Evolutionary conservation across 495 filamentous ascomycete genomes (phyloP), one percentile per base, ranked within the genome.

Genomic region (Aspergillus egyptiacus): DNA sequence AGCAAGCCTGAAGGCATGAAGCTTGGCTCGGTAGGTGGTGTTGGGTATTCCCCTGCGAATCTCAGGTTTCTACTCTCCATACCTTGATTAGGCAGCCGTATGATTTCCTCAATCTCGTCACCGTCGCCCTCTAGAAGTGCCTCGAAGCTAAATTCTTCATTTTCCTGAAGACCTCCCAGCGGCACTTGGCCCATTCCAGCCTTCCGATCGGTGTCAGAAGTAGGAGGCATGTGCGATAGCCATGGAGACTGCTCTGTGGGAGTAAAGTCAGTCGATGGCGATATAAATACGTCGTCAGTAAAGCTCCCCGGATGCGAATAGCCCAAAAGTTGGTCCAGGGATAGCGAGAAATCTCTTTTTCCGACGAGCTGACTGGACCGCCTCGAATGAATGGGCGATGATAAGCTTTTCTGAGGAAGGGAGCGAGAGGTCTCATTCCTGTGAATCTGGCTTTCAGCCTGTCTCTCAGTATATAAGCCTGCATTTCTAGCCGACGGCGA

Each of bases 51-150:
- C 28, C 8, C 54, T 1, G 57, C 27, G 22, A 66, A 38, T 11
- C n/a, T 37, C 14, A 67, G 48, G 22, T 70, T 62, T 68, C 70
- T 76, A 10, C 58, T 50, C 14, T 71, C 64, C 9, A 56, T 39
- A 13, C 60, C 61, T n/a, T 62, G 56, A 17, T 73, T 62, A 34
- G 71, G 64, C 42, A 69, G 65, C 18, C 81, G 67, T 9, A 80
- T 64, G 20, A 86, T 76, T 41, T 85, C 80, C 53, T 86, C 82
- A 10, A 84, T 63, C 34, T 74, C 74, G 31, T 80, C 79, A 7
- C 73, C 70, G 3, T 75, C 66, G 18, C 66, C 64, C 27, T 68
- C 69, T 19, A 72, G 47, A 13, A 71, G 40, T 14, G 60, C 57
- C 10, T 66, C 62, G 45, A 72, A 69, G 34, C 62, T 70, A 27